Base-by-base conservation (phyloP, 2,329 filamentous ascomycete genomes). In the Fusarium sp. region DNA sequence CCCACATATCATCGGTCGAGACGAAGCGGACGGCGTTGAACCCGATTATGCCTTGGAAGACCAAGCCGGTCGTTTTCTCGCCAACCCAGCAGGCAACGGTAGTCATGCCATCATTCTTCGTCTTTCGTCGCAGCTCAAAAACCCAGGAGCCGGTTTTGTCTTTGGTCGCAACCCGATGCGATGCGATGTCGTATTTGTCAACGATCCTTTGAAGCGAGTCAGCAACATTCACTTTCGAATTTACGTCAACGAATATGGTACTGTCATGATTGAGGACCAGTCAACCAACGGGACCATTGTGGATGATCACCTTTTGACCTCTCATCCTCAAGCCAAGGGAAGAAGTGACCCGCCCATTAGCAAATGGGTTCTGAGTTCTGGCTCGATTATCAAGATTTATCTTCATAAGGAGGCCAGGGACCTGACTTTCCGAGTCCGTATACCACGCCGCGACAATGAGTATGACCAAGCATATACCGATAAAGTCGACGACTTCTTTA, bases 161-260 rank as follows among this genome's bases (percentile, higher is more conserved):
- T 98, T 99, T 78, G 96, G 96, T 29, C 89, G 96, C 55, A 95
- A 96, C 74, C 71, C 79, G 1, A 72, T 77, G 43, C 85, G 87
- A 33, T 96, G 92, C 78, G 96, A 99, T 58, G 80, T 94, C 45
- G 86, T 86, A 71, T 88, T 93, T 46, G 78, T 81, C 35, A 84
- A 89, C 66, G 91, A 95, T 69, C 86, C 87, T 1, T 82, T 87
- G 51, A 91, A 88, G 76, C 87, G 92, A 41, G 86, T 99, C 61
- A 98, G 95, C 82, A 97, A 98, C 76, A 85, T 91, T n/a, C 96
- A 99, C 77, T 99, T 98, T 77, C 90, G 93, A 52, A 97, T 99
- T 64, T 97, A 91, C 75, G 85, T 97, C 72, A 99, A 96, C 72
- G 83, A 89, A n/a, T 88, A 92, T 66, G 93, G 91, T 27, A 90